Evolutionary conservation across 371 early-diverging fungal species (phyloP), one percentile per base, ranked within the genome.

Genomic region (Mortierella sp.): DNA sequence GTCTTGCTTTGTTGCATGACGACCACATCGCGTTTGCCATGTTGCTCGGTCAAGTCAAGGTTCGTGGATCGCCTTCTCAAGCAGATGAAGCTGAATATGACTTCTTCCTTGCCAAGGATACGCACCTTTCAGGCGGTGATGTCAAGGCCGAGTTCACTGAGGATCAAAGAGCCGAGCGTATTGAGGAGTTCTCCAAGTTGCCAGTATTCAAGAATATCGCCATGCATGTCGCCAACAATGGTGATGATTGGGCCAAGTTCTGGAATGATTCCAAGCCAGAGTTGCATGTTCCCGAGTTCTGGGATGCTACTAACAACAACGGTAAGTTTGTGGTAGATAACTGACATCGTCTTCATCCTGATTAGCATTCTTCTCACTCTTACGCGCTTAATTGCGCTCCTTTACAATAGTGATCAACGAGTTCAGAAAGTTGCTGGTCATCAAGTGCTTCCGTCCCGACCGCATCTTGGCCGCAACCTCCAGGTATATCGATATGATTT

Each of bases 371-470:
- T 44, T 44, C 19, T 44, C 12, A 44, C 19, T 44, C 5, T 7
- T 44, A 17, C n/a, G 44, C 7, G n/a, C 44, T 17, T 17, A n/a
- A 44, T 5, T 44, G 19, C 44, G 5, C 25, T 47, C 25, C 25
- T 47, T 61, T 53, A 39, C 14, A 37, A 27, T 55, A 63, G 69
- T 60, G 22, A 71, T 70, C 10, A 60, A 65, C 51, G 67, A 74
- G 46, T 86, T 97, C 67, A 83, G 91, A 24, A 88, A 91, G 62
- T 82, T 96, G 71, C 66, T 97, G 56, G 72, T 96, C 10, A 83
- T 96, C 67, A 94, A 95, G 67, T 88, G 89, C 63, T 81, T 98
- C 80, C 90, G 97, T 43, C 93, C 99, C 3, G 98, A 97, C 76
- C 90, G 95, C 24, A 61, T 98, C 24, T 68, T 92, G 24, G 83